phyloP scores from a whole-genome alignment of 2,329 filamentous ascomycete genomes.

The Sclerotinia trifoliorum region DNA sequence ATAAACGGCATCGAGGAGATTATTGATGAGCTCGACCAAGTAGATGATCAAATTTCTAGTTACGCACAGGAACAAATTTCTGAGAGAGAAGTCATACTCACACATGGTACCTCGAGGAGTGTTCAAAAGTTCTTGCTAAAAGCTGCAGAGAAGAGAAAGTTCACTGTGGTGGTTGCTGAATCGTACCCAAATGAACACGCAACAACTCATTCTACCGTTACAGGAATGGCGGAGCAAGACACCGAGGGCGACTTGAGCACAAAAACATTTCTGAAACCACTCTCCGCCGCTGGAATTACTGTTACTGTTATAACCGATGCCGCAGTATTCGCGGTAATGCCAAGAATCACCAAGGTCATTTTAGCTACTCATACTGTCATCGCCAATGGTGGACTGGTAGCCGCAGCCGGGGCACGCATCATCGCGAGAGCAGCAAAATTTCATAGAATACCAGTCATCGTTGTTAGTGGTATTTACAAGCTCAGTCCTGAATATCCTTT shows the following conservation, averaged over 20 bases:
- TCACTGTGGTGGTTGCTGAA: constrained; percentile 84
- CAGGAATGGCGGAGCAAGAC: constrained; percentile 52
- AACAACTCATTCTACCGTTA: constrained; percentile 60
- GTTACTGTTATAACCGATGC: constrained; percentile 83
- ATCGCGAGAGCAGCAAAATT: constrained; percentile 83
- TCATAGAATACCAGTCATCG: constrained; percentile 80
- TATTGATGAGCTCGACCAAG: constrained; percentile 89
- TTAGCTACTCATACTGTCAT: constrained; percentile 84
- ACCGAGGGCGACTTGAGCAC: constrained; percentile 43
- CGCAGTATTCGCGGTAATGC: constrained; percentile 90
- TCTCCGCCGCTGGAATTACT: constrained; percentile 73
- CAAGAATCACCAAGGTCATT: constrained; percentile 91
- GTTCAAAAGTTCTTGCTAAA: constrained; percentile 87
- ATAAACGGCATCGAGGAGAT: constrained; percentile 94
- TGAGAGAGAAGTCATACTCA: constrained; percentile 87
- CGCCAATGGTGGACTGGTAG: constrained; percentile 82
- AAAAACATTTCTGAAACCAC: constrained; percentile 68
- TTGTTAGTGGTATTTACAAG: constrained; percentile 89
- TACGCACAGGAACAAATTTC: constrained; percentile 91
- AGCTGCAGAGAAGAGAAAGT: constrained; percentile 84
- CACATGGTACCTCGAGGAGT: constrained; percentile 80
- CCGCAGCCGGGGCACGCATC: constrained; percentile 77
- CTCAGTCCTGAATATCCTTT: constrained; percentile 87
- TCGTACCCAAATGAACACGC: constrained; percentile 68
- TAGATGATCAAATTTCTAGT: constrained; percentile 88